These are phyloP conservation scores for Pneumocystis wakefieldiae DNA, from an alignment of 1,139 yeast genomes.

Conservation along the genomic window DNA sequence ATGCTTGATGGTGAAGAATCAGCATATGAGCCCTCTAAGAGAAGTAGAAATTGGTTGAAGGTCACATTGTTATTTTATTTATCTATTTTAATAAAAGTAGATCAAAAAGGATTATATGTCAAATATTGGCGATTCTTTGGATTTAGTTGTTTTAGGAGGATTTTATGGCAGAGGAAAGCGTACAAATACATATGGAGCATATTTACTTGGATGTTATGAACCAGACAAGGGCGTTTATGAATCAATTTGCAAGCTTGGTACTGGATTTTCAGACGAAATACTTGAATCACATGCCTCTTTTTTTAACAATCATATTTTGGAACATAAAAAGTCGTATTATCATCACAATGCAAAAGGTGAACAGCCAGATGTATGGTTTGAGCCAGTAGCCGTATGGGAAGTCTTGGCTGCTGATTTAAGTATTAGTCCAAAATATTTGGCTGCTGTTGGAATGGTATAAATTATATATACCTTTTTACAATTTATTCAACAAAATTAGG, in stretches of 20 bases:
- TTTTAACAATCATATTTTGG: conserved; percentile 53
- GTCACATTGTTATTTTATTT: background rate
- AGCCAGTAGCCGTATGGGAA: conserved; percentile 75
- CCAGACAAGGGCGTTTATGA: conserved; percentile 70
- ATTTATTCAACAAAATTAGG: conserved; percentile 16
- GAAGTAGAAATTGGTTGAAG: conserved; percentile 91
- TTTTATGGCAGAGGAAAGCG: conserved; percentile 89
- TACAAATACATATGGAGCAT: conserved; percentile 91
- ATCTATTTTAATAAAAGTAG: conserved; percentile 5
- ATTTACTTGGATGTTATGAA: conserved; percentile 75
- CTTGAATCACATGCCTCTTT: conserved; percentile 43
- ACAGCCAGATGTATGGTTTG: conserved; percentile 58
- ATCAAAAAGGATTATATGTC: conserved; percentile 84
- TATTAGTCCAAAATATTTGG: conserved; percentile 80
- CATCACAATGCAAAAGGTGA: conserved; percentile 43
- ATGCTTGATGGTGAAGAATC: conserved; percentile 70
- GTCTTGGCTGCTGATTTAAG: conserved; percentile 90
- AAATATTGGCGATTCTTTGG: conserved; percentile 92
- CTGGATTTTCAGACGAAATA: conserved; percentile 87
- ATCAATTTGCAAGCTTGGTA: conserved; percentile 91
- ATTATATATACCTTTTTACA: background rate
- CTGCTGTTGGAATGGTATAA: conserved; percentile 29
- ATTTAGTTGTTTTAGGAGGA: conserved; percentile 87
- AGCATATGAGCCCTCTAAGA: conserved; percentile 80
- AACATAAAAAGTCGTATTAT: conserved; percentile 20